These are phyloP conservation scores for Dianthus caryophyllus DNA, from an alignment of 148 eudicot genomes.

Conservation along the genomic window DNA sequence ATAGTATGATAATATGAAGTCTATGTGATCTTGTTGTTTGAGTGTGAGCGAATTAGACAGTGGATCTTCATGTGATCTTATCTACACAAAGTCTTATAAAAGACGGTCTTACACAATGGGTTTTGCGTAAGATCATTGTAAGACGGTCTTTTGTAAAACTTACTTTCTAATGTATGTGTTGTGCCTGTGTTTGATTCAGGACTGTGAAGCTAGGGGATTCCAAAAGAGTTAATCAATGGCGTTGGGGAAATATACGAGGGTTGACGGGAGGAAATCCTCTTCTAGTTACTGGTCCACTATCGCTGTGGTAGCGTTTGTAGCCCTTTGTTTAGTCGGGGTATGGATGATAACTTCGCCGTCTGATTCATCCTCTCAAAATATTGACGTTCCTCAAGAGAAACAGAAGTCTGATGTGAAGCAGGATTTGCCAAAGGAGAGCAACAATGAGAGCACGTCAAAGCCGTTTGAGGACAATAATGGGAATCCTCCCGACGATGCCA, in stretches of 20 bases:
- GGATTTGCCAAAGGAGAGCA: slow-evolving; percentile 28
- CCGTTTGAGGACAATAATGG: slow-evolving; percentile 74
- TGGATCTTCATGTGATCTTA: too few relatives aligned
- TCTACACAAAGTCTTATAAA: too few relatives aligned
- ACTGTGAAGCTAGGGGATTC: slow-evolving; percentile 1
- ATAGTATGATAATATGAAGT: neutral
- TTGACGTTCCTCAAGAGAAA: slow-evolving; percentile 45
- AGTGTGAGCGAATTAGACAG: neutral
- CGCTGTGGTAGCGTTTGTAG: slow-evolving; percentile 53
- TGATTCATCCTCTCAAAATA: slow-evolving; percentile 39
- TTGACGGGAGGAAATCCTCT: slow-evolving; percentile 63
- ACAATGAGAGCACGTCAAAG: slow-evolving; percentile 30
- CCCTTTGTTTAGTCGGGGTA: slow-evolving; percentile 66
- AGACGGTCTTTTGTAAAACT: too few relatives aligned
- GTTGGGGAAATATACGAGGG: slow-evolving; percentile 50
- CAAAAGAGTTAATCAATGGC: slow-evolving; percentile 38
- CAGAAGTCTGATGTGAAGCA: slow-evolving; percentile 42
- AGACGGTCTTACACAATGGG: too few relatives aligned
- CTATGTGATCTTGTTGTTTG: neutral
- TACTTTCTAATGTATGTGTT: neutral
- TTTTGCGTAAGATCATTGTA: too few relatives aligned
- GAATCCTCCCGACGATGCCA: slow-evolving; percentile 71
- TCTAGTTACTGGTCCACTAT: slow-evolving; percentile 55
- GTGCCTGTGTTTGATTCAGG: neutral
- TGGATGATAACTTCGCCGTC: slow-evolving; percentile 77